These are phyloP conservation scores for Striga asiatica DNA, from an alignment of 257 asterid species.

Conservation along the genomic window DNA sequence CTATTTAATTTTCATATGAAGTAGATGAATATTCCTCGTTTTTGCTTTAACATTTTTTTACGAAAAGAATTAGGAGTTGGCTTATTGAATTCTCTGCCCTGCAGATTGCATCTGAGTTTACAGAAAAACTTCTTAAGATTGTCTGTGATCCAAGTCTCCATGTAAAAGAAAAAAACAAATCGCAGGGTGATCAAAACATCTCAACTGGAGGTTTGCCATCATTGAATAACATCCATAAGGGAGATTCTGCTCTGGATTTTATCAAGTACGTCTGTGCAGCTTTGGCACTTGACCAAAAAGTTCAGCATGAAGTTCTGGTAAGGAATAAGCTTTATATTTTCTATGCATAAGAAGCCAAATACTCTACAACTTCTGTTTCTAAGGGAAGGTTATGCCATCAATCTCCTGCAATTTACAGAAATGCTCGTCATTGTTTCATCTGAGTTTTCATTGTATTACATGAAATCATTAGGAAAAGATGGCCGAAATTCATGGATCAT, in stretches of 20 bases:
- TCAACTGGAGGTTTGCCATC: conserved; percentile 34
- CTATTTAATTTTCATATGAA: background rate
- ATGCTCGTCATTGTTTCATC: background rate
- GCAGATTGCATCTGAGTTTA: conserved; percentile 77
- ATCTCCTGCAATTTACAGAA: background rate
- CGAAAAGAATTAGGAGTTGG: background rate
- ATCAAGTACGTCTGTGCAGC: conserved; percentile 87
- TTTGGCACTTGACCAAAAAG: conserved; percentile 84
- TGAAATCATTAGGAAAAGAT: background rate
- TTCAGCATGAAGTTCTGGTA: conserved; percentile 98
- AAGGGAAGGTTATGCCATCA: background rate
- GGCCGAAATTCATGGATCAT: background rate
- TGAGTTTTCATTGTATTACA: background rate
- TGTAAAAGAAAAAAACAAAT: conserved; percentile 28
- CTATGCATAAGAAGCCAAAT: background rate
- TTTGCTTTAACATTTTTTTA: background rate
- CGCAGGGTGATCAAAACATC: conserved; percentile 28
- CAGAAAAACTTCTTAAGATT: conserved; percentile 73
- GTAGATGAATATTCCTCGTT: too few species aligned
- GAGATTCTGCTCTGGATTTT: conserved; percentile 80
- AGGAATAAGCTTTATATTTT: conserved; percentile 9
- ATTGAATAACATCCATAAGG: conserved; percentile 32
- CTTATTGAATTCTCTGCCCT: conserved; percentile 14
- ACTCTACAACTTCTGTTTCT: conserved; percentile 4
- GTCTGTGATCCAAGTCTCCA: conserved; percentile 73